Evolutionary conservation across 1,284 basidiomycete genomes (phyloP).

Genomic region (Apiotrichum montevideense): DNA sequence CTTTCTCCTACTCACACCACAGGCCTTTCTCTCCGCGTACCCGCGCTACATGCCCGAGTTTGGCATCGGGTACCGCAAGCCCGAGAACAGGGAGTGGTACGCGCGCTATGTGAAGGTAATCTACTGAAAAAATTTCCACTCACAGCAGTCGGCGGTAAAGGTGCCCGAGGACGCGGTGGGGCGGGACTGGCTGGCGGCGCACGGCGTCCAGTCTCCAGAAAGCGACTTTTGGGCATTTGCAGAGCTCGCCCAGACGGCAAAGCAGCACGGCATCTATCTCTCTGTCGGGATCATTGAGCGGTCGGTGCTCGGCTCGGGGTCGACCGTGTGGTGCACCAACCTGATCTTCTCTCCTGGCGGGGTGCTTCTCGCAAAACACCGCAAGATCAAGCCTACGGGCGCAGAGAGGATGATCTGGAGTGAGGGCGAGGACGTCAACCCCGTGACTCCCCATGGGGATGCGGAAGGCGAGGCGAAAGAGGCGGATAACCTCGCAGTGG

Average conservation of each 20-base stretch:
- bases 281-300: conserved; percentile 65
- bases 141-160: conserved; percentile 14
- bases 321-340: conserved; percentile 64
- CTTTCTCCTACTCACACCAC: neutral
- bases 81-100: conserved; percentile 33
- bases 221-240: conserved; percentile 20
- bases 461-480: conserved; percentile 16
- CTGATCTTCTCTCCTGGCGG: conserved; percentile 58
- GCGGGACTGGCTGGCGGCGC: conserved; percentile 13
- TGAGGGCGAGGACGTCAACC: conserved; percentile 46
- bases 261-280: conserved; percentile 43
- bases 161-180: conserved; percentile 20
- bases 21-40: conserved; percentile 52
- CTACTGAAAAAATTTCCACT: no score
- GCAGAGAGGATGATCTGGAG: conserved; percentile 66
- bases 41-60: conserved; percentile 34
- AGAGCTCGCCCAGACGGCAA: conserved; percentile 13
- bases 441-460: conserved; percentile 35
- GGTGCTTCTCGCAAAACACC: conserved; percentile 59
- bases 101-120: conserved; percentile 46
- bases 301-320: conserved; percentile 48
- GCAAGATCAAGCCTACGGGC: conserved; percentile 68
- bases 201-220: neutral
- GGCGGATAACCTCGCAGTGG: conserved; percentile 39
- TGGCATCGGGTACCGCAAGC: conserved; percentile 25